Conservation (phyloP, 2,329 filamentous ascomycete genomes). For the Aspergillus transmontanensis region DNA sequence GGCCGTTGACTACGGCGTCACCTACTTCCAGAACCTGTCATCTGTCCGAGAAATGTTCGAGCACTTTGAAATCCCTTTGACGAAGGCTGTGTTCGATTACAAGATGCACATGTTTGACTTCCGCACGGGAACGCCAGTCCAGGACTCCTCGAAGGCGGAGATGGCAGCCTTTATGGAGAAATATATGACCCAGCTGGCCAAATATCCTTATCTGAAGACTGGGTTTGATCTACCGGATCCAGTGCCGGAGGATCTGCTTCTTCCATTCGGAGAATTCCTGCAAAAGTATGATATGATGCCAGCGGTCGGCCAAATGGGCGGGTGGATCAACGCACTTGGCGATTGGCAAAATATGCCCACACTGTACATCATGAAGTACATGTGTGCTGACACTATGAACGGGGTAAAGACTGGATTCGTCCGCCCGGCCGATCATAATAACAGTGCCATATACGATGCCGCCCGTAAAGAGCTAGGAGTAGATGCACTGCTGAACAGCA, state of each 20-base stretch:
- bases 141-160: slow-evolving; percentile 5
- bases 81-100: background rate
- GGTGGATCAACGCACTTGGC: background rate
- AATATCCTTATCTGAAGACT: background rate
- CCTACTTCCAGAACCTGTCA: slow-evolving; percentile 24
- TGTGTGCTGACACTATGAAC: background rate
- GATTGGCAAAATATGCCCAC: background rate
- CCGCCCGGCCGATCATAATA: background rate
- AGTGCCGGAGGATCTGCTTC: background rate
- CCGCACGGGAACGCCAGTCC: background rate
- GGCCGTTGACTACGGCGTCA: slow-evolving; percentile 32
- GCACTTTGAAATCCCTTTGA: slow-evolving; percentile 22
- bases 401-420: background rate
- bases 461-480: background rate
- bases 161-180: slow-evolving; percentile 2
- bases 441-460: background rate
- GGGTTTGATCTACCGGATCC: background rate
- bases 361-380: background rate
- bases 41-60: slow-evolving; percentile 26
- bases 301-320: background rate
- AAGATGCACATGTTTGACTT: slow-evolving; percentile 5
- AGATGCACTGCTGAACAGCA: background rate
- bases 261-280: background rate
- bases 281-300: background rate
- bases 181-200: background rate